phyloP scores from a whole-genome alignment of 2,329 filamentous ascomycete genomes.

The Fusarium sp. region DNA sequence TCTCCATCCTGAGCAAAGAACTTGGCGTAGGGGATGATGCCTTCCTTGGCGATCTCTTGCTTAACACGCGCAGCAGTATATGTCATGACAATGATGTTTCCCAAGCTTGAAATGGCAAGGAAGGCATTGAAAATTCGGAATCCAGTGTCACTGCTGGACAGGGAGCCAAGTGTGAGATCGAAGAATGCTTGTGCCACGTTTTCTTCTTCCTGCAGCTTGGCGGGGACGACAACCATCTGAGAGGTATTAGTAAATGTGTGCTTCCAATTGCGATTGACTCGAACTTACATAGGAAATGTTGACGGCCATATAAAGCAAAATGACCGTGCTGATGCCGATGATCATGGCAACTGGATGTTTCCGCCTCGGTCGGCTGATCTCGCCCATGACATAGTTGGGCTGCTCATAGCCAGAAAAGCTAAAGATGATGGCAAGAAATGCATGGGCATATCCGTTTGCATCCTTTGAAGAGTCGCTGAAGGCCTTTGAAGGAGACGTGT shows the following conservation, averaged over 20 bases:
- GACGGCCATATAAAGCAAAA: conserved; percentile 51
- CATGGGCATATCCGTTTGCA: conserved; percentile 50
- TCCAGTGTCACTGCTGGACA: conserved; percentile 43
- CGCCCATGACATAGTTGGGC: conserved; percentile 53
- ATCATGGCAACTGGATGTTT: conserved; percentile 50
- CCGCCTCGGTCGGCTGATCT: conserved; percentile 47
- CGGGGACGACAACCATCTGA: conserved; percentile 55
- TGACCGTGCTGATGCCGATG: conserved; percentile 45
- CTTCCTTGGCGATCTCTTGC: conserved; percentile 71
- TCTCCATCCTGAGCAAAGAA: conserved; percentile 59
- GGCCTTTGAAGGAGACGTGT: conserved; percentile 42
- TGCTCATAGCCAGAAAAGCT: conserved; percentile 53
- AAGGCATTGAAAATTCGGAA: conserved; percentile 60
- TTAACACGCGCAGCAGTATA: conserved; percentile 68
- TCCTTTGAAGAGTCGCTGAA: conserved; percentile 40
- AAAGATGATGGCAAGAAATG: conserved; percentile 59
- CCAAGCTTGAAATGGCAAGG: conserved; percentile 65
- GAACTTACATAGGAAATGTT: conserved; percentile 52
- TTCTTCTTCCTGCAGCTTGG: conserved; percentile 11
- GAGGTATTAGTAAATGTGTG: neutral
- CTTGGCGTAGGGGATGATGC: conserved; percentile 62
- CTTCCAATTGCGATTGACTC: rapidly evolving
- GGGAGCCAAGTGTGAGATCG: conserved; percentile 45
- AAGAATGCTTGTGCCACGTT: conserved; percentile 52
- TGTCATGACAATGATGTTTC: conserved; percentile 69